phyloP scores from a whole-genome alignment of 768 basidiomycete species.

The Leucogyrophana mollusca region DNA sequence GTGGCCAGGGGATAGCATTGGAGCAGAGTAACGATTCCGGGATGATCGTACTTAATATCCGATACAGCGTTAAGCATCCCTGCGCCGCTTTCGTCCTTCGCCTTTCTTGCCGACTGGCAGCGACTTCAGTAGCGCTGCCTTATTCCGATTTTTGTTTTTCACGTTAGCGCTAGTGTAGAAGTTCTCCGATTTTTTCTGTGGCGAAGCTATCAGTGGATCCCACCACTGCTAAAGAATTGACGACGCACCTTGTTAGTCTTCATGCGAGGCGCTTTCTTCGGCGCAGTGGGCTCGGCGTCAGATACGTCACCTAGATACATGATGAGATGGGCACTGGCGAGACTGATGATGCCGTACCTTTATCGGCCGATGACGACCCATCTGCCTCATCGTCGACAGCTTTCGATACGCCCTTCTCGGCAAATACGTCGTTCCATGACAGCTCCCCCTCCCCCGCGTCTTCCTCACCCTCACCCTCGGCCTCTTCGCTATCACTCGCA shows the following conservation, averaged over 20 bases:
- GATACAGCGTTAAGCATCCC: constrained; percentile 15
- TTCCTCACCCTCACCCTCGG: constrained; percentile 36
- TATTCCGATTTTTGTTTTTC: constrained; percentile 80
- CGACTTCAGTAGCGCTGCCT: constrained; percentile 58
- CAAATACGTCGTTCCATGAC: constrained; percentile 87
- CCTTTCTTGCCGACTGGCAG: constrained; percentile 51
- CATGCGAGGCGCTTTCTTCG: constrained; percentile 75
- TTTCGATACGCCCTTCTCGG: constrained; percentile 40
- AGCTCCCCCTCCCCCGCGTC: constrained; percentile 49
- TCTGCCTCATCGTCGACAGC: constrained; percentile 13
- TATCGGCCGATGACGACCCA: constrained; percentile 8
- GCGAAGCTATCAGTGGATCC: constrained; percentile 2
- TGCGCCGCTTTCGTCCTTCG: constrained; percentile 38
- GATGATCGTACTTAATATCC: constrained; percentile 11
- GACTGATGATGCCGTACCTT: constrained; percentile 17
- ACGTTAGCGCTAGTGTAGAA: constrained; percentile 86
- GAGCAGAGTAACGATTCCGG: constrained; percentile 4
- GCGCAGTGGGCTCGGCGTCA: constrained; percentile 33
- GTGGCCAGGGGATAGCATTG: constrained; percentile 2
- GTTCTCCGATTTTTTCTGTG: constrained; percentile 84
- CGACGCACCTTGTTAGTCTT: constrained; percentile 82
- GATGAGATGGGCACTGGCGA: constrained; percentile 7
- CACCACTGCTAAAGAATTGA: not conserved
- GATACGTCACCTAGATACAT: constrained; percentile 25
- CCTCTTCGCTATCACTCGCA: constrained; percentile 40